Base-by-base conservation (phyloP, 164 flowering plant species). In the Stephania cephalantha region DNA sequence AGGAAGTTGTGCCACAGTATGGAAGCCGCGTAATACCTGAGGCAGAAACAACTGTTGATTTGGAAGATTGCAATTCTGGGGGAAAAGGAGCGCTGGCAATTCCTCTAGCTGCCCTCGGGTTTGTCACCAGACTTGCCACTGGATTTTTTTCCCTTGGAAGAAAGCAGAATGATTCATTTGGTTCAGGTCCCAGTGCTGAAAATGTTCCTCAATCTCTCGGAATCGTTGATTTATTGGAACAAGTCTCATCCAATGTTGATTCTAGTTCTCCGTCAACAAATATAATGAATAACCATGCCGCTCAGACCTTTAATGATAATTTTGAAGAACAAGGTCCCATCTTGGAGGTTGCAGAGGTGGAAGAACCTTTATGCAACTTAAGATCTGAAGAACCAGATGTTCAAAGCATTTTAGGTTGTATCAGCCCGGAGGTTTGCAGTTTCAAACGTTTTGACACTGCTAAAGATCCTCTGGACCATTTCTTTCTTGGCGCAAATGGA, bases 381-480 rank as follows among this genome's bases (percentile, higher is more conserved):
- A 83, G 75, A 64, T 74, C 83, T 61, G 81, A 83, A 77, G 85
- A 80, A 69, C 70, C 76, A 8, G 77, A 79, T 79, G 53, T 71
- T 76, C 18, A 45, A 63, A 69, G 53, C 68, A 72, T 68, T 68
- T 44, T 65, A 15, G 65, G 75, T 67, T 61, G 76, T 72, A 58
- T 25, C 64, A 86, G 63, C 70, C 81, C 76, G 77, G 78, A 74
- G 46, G 44, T 72, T 71, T 79, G 77, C 77, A 80, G 80, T 75
- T 91, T 90, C 82, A 90, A 87, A 71, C 90, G 86, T 73, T 96
- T 96, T 78, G 99, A 96, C 80, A 88, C 86, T 71, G 84, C 87
- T 25, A 87, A 83, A 82, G 91, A 92, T 83, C 98, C 99, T 9
- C 74, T 77, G 61, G 99, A 91, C 80, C 95, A 92, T 81, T 81